Percentiles rank a stretch among this genome's conserved stretches.
Conservation (phyloP, 495 filamentous ascomycete species). For the Articulospora tetracladia region DNA sequence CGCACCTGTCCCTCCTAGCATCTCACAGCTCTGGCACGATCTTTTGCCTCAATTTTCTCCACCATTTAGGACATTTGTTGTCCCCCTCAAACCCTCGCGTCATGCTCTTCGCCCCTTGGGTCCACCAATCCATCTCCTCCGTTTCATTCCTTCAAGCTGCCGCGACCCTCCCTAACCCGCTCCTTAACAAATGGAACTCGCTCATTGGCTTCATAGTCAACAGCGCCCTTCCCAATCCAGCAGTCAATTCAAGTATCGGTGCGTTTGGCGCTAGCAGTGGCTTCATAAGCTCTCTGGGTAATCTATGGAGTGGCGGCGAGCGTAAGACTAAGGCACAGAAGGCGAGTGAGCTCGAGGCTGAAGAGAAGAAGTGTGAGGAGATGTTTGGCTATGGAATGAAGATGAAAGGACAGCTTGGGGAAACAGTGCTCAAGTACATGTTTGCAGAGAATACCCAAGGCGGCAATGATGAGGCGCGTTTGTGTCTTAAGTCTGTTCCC, state of each 20-base stretch:
- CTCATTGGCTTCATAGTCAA: conserved; percentile 33
- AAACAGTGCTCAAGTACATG: conserved; percentile 10
- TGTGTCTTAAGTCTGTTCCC: conserved; percentile 18
- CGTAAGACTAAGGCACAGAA: neutral
- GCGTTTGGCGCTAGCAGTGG: conserved; percentile 6
- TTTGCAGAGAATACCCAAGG: conserved; percentile 22
- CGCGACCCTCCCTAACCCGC: conserved; percentile 19
- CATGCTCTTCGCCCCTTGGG: conserved; percentile 42
- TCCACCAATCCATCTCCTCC: conserved; percentile 37
- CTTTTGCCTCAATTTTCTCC: conserved; percentile 41
- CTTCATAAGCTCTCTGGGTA: neutral
- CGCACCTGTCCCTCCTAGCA: conserved; percentile 34
- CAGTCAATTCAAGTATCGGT: neutral
- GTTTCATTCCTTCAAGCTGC: conserved; percentile 22
- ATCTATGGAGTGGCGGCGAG: neutral
- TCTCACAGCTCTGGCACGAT: conserved; percentile 44
- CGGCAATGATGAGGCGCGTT: conserved; percentile 20
- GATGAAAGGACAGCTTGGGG: conserved; percentile 10
- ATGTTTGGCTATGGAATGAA: conserved; percentile 9
- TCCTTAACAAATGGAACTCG: conserved; percentile 32
- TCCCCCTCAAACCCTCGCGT: conserved; percentile 31
- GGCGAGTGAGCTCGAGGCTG: neutral
- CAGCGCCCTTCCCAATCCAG: neutral
- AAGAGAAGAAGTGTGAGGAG: conserved; percentile 4
- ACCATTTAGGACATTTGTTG: conserved; percentile 34